These are phyloP conservation scores for Canavalia gladiata DNA, from an alignment of 306 rosid species.

Conservation along the genomic window DNA sequence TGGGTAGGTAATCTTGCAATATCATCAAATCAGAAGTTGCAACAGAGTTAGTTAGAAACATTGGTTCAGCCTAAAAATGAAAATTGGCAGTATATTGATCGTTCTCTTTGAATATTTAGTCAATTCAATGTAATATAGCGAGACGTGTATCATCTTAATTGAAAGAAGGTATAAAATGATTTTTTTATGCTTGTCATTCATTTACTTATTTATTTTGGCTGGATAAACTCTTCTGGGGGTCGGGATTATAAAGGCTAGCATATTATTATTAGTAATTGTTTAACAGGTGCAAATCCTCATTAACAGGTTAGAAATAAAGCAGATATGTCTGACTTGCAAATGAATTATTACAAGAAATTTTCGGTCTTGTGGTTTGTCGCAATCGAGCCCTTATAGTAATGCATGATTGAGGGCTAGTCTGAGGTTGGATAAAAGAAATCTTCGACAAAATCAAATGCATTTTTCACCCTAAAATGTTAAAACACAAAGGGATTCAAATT, in stretches of 20 bases:
- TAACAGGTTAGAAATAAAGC: neutral
- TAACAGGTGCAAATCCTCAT: neutral
- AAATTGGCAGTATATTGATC: conserved; percentile 34
- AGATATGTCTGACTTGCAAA: neutral
- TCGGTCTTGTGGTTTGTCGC: neutral
- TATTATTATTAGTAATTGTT: neutral
- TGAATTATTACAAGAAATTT: neutral
- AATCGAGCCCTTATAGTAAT: neutral
- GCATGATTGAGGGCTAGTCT: neutral
- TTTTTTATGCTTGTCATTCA: neutral
- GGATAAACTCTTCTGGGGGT: neutral
- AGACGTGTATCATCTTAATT: conserved; percentile 37
- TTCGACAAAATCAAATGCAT: neutral
- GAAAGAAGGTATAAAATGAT: conserved; percentile 1
- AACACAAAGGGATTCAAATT: conserved; percentile 24
- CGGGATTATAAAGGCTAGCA: neutral
- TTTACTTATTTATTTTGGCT: conserved; percentile 6
- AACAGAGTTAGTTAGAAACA: conserved; percentile 40
- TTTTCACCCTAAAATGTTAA: neutral
- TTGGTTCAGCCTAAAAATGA: conserved; percentile 45
- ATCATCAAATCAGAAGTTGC: conserved; percentile 44
- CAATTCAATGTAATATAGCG: conserved; percentile 46
- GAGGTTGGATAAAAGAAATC: neutral
- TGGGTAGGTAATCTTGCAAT: conserved; percentile 50
- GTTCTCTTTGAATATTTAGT: conserved; percentile 38